Evolutionary conservation across 805 yeast genomes (phyloP).

Genomic region (Metahyphopichia silvanorum): DNA sequence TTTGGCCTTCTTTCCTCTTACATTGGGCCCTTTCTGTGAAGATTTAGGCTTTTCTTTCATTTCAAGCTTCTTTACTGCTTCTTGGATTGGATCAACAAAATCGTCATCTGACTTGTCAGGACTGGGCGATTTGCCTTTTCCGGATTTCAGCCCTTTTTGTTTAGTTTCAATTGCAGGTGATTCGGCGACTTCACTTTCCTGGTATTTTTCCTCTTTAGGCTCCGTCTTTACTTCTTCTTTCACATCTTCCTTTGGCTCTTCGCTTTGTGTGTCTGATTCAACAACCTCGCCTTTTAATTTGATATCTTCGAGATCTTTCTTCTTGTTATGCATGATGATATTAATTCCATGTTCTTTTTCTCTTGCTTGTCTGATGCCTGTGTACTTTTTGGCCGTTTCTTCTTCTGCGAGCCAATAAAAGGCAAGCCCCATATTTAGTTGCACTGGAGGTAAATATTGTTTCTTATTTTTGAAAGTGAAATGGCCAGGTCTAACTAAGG

Average conservation of each 20-base stretch:
- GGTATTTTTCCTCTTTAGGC: background rate
- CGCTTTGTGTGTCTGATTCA: background rate
- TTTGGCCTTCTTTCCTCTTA: conserved; percentile 84
- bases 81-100: conserved; percentile 9
- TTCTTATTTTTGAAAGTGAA: conserved; percentile 55
- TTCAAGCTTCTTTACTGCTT: conserved; percentile 7
- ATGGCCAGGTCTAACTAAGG: conserved; percentile 58
- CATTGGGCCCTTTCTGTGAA: conserved; percentile 32
- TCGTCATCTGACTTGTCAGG: conserved; percentile 7
- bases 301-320: conserved; percentile 35
- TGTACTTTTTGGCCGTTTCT: conserved; percentile 40
- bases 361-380: conserved; percentile 22
- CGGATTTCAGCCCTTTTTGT: conserved; percentile 6
- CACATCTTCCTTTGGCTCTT: background rate
- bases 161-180: background rate
- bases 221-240: background rate
- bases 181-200: background rate
- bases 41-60: conserved; percentile 4
- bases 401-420: conserved; percentile 70
- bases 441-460: conserved; percentile 71
- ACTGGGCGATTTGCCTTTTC: conserved; percentile 3
- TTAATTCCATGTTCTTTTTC: conserved; percentile 38
- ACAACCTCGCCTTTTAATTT: too few relatives aligned
- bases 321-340: conserved; percentile 32
- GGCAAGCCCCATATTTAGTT: conserved; percentile 86